Base-by-base conservation (phyloP, 805 yeast species). In the Yarrowia sp. region DNA sequence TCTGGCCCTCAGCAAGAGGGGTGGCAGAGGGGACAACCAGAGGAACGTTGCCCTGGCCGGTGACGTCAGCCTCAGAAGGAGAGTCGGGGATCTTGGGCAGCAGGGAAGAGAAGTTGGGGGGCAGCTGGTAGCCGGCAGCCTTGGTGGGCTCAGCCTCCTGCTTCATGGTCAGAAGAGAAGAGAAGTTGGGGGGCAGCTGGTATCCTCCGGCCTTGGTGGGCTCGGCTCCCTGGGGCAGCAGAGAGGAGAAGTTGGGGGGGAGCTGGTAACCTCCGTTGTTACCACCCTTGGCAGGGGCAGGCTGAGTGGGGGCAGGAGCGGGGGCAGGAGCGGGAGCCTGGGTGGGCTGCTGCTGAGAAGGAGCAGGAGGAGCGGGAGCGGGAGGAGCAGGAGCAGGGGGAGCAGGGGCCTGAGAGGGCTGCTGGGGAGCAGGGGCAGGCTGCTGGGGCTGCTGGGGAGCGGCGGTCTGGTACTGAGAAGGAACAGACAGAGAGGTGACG, bases 131-230 rank as follows among this genome's bases (percentile, higher is more conserved):
- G 22, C 63, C 63, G 38, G 63, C 42, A 8, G 61, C 38, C 56
- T 69, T 69, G n/a, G 56, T 63, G 16, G 69, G 50, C 52, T 42
- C 73, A n/a, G 53, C 58, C 49, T 10, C 67, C 74, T 49, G 38
- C 69, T 9, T 15, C 32, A 32, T 40, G 46, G 45, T 55, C 11
- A 56, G 63, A 26, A 56, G 48, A 41, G 63, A 56, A 26, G 63
- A 56, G 15, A 56, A 56, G 63, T 56, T 56, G 22, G 63, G 63
- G 48, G 63, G 63, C 15, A 56, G 63, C 63, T 53, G 38, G 61
- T 55, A 55, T 26, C 61, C 45, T 19, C 45, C 42, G 40, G 49
- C 49, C 49, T 45, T 45, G 50, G 50, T 46, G 50, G 50, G 35
- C 35, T 19, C 50, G 22, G 50, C 32, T 1, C 15, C 19, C 55